Conservation (phyloP, 2,329 filamentous ascomycete species). For the Stagonosporopsis cucurbitacearum region DNA sequence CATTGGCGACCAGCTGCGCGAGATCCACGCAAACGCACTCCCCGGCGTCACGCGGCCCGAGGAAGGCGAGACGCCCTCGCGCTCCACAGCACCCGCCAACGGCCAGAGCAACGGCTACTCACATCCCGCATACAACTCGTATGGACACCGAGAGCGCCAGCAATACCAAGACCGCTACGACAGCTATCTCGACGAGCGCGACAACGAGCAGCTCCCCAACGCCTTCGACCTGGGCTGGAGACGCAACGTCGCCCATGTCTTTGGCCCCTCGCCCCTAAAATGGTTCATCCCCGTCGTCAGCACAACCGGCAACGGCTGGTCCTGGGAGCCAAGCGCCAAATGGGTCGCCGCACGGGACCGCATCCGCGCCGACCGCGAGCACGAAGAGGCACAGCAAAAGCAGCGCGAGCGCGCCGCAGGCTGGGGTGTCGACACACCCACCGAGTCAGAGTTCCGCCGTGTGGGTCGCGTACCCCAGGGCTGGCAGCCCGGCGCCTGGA, state of each 20-base stretch:
- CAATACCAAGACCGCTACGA: conserved; percentile 73
- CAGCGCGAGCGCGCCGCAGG: conserved; percentile 70
- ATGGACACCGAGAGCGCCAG: conserved; percentile 65
- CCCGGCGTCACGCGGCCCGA: conserved; percentile 81
- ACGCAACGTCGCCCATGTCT: conserved; percentile 79
- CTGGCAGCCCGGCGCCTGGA: conserved; percentile 40
- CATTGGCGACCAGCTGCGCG: conserved; percentile 73
- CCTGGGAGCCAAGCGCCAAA: conserved; percentile 82
- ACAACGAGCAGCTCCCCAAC: conserved; percentile 85
- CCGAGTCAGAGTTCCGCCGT: conserved; percentile 46
- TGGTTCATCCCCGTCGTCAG: conserved; percentile 85
- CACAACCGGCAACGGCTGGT: conserved; percentile 91
- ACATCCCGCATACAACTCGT: conserved; percentile 51
- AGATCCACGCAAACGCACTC: conserved; percentile 81
- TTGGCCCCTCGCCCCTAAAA: conserved; percentile 73
- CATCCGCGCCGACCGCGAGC: conserved; percentile 54
- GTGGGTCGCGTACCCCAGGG: conserved; percentile 35
- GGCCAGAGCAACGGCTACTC: conserved; percentile 48
- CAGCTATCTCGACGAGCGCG: conserved; percentile 86
- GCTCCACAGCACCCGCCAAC: conserved; percentile 38
- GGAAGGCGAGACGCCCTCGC: conserved; percentile 72
- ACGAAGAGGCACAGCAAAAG: conserved; percentile 59
- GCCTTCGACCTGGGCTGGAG: conserved; percentile 90
- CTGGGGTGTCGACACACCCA: conserved; percentile 62
- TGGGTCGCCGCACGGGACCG: conserved; percentile 77